phyloP scores from a whole-genome alignment of 202 grass and related monocot genomes.

The Cymbopogon flexuosus region DNA sequence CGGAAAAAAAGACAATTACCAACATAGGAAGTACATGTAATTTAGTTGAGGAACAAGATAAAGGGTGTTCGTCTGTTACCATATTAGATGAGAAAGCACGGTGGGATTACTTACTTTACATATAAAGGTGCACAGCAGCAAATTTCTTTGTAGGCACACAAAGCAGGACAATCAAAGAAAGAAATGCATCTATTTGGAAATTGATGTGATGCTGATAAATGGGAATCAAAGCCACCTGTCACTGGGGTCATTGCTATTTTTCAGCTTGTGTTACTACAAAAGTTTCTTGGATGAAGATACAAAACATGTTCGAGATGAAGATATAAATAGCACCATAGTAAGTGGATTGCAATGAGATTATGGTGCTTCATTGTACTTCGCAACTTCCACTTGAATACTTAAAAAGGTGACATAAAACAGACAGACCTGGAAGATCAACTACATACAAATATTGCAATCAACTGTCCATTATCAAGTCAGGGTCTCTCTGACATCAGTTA shows the following conservation, averaged over 20 bases:
- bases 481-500: background rate
- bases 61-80: background rate
- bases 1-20: background rate
- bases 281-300: background rate
- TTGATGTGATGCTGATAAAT: background rate
- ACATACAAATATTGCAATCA: background rate
- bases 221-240: background rate
- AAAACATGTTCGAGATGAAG: background rate
- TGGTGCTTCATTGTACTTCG: background rate
- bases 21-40: background rate
- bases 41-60: constrained; percentile 5
- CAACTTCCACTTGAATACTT: background rate
- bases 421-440: background rate
- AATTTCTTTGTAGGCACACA: background rate
- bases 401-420: background rate
- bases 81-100: background rate
- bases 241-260: background rate
- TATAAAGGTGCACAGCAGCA: background rate
- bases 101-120: background rate
- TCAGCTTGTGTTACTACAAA: background rate
- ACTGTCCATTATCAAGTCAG: background rate
- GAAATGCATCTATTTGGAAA: background rate
- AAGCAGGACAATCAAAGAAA: background rate
- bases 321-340: background rate
- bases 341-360: background rate